Evolutionary conservation across 345 rosid genomes (phyloP).

Genomic region (Salix suchowensis): DNA sequence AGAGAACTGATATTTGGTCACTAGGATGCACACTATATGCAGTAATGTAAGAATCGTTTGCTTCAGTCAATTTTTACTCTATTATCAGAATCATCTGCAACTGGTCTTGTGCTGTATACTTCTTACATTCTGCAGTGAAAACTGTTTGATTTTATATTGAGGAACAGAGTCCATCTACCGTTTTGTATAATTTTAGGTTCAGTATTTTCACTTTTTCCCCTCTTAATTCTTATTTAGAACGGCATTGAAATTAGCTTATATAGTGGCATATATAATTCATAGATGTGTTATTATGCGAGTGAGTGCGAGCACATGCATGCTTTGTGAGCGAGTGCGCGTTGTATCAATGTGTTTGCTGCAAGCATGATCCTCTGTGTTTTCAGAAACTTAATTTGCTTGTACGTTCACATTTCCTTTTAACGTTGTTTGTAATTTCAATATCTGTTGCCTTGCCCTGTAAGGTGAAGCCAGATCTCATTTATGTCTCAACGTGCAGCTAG

Average conservation of each 20-base stretch:
- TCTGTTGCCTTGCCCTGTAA: not conserved
- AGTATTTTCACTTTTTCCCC: not conserved
- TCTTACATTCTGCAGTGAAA: not conserved
- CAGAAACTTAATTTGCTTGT: not conserved
- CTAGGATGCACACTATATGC: slow-evolving; percentile 97
- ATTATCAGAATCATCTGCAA: not conserved
- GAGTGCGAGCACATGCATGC: not conserved
- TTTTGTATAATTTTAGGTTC: not conserved
- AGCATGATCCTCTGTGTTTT: not conserved
- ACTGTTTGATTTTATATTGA: not conserved
- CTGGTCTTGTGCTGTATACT: not conserved
- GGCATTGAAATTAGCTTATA: not conserved
- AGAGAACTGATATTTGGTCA: slow-evolving; percentile 98
- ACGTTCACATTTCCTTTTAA: not conserved
- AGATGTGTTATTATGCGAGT: not conserved
- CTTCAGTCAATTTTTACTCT: not conserved
- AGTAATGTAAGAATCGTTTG: slow-evolving; percentile 59
- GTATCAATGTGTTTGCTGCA: not conserved
- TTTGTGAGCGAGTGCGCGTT: not conserved
- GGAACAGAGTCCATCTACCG: not conserved
- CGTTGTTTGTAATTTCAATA: not conserved
- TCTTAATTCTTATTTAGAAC: not conserved
- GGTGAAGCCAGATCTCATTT: not conserved
- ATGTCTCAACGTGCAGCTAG: not conserved
- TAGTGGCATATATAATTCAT: not conserved